Base-by-base conservation (phyloP, 495 filamentous ascomycete genomes). In the Pseudoneurospora amorphoporcata region DNA sequence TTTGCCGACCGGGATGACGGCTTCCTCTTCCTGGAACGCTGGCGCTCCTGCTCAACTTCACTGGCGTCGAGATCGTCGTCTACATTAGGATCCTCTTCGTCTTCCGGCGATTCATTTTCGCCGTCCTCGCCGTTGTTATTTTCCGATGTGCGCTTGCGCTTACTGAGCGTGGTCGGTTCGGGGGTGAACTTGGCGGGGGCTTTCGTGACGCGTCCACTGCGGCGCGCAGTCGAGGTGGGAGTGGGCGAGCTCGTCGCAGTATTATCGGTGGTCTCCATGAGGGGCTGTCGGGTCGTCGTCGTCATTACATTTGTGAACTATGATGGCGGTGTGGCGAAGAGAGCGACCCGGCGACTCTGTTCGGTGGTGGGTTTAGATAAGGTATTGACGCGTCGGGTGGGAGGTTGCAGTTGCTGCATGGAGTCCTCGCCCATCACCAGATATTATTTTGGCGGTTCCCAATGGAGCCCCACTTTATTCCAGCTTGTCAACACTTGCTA, bases 131-230 rank as follows among this genome's bases (percentile, higher is more conserved):
- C 82, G 45, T 86, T 83, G 19, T 84, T 84, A 73, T 79, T 71
- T 4, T 86, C 85, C 41, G 82, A 82, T 39, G 80, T 85, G 73
- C 87, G 85, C 81, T 89, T 89, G 75, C 87, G 82, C 80, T 89
- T 89, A 35, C 82, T 76, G 61, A 82, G 77, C 73, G 76, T 47
- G 72, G 77, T 79, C 75, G 77, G 81, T 76, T 87, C 82, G 40
- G 86, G 83, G 53, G 82, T 86, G 82, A 90, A 92, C 53, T 89
- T 86, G 76, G 89, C 86, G 69, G 92, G 92, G 73, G 87, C 89
- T 75, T 90, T 92, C 74, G 89, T 88, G 82, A 90, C 89, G 82
- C 94, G 92, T 83, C 92, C 92, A 68, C 94, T 97, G 77, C 92
- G 92, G 79, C 94, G 89, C 76, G 80, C 79, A 78, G 82, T 86